phyloP scores from a whole-genome alignment of 1,139 yeast genomes.

The Pichia sp. region DNA sequence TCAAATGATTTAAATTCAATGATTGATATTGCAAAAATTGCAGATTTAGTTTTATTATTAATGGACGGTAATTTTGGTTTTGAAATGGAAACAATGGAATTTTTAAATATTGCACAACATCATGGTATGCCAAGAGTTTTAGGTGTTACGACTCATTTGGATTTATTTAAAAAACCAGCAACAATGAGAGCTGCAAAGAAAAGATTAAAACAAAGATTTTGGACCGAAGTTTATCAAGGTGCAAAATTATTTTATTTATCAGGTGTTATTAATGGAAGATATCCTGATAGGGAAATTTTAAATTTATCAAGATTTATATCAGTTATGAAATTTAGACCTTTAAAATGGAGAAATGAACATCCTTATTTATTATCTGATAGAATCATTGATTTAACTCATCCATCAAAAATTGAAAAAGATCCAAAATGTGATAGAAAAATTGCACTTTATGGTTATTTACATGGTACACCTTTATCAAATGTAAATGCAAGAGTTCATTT shows the following conservation, averaged over 20 bases:
- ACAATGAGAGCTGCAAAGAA: conserved; percentile 90
- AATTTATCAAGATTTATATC: conserved; percentile 89
- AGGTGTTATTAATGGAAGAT: conserved; percentile 95
- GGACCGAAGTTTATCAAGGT: conserved; percentile 99
- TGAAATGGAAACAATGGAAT: conserved; percentile 99
- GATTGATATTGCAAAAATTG: conserved; percentile 94
- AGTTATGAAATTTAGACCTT: conserved; percentile 96
- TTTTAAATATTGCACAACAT: conserved; percentile 89
- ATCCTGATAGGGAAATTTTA: conserved; percentile 92
- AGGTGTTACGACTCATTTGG: conserved; percentile 94
- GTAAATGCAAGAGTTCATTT: conserved; percentile 79
- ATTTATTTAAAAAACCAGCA: conserved; percentile 82
- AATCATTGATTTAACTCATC: conserved; percentile 93
- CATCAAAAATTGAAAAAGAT: conserved; percentile 66
- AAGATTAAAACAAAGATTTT: conserved; percentile 85
- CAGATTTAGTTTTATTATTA: conserved; percentile 81
- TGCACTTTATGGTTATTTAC: conserved; percentile 89
- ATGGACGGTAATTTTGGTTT: conserved; percentile 97
- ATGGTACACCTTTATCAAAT: conserved; percentile 81
- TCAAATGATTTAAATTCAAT: conserved; percentile 88
- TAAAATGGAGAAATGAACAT: conserved; percentile 98
- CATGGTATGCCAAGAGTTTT: conserved; percentile 98
- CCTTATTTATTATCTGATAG: conserved; percentile 90
- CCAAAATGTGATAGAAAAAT: conserved; percentile 83
- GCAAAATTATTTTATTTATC: conserved; percentile 92